Conservation (phyloP, 2,329 filamentous ascomycete species). For the Xylaria sp. region DNA sequence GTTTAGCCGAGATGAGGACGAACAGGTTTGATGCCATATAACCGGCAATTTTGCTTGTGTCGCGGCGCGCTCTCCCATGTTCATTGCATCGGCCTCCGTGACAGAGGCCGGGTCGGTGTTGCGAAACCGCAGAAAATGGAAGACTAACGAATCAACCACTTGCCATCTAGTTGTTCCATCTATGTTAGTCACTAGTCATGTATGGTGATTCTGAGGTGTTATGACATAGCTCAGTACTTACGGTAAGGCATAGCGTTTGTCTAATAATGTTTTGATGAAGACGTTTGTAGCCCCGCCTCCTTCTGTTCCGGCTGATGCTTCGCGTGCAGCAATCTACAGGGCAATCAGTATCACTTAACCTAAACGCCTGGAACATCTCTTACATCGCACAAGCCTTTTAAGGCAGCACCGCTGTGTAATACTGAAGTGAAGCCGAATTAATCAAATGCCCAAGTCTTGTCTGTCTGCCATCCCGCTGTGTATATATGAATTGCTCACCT, state of each 20-base stretch:
- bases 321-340: constrained; percentile 78
- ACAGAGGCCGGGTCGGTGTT: constrained; percentile 70
- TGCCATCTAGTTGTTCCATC: constrained; percentile 65
- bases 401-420: constrained; percentile 79
- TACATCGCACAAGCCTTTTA: constrained; percentile 86
- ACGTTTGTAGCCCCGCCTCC: constrained; percentile 93
- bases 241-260: constrained; percentile 96
- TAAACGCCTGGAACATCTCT: background rate
- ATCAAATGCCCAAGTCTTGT: background rate
- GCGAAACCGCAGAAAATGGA: constrained; percentile 93
- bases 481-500: constrained; percentile 21
- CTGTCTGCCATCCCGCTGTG: background rate
- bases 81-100: constrained; percentile 65
- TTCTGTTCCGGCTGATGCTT: constrained; percentile 80
- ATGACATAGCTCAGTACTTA: constrained; percentile 73
- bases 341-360: constrained; percentile 4
- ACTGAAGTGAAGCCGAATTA: constrained; percentile 21
- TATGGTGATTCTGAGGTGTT: background rate
- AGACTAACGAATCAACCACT: constrained; percentile 92
- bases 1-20: background rate
- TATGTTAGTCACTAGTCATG: constrained; percentile 5
- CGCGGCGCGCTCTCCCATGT: constrained; percentile 59
- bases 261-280: constrained; percentile 90
- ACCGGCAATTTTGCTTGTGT: constrained; percentile 78
- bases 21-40: constrained; percentile 88